A percentile compares a stretch with the other conserved stretches of the same genome.
Evolutionary conservation across 1,284 basidiomycete genomes (phyloP).

Genomic region (Abortiporus biennis): DNA sequence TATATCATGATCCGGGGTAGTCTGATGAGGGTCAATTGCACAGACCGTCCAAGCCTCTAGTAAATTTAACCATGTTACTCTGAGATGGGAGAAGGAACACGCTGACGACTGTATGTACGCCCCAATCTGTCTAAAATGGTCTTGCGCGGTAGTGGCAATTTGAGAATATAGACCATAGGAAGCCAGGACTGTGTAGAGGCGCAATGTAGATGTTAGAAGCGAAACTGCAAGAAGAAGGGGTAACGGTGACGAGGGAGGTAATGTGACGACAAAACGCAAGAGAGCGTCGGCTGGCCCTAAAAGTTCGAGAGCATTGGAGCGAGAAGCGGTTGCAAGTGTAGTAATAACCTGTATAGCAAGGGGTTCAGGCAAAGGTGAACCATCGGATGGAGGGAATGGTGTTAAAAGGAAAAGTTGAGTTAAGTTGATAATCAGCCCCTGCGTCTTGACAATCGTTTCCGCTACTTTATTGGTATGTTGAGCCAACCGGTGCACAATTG

Average conservation of each 20-base stretch:
- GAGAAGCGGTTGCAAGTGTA: conserved; percentile 58
- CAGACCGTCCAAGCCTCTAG: conserved; percentile 76
- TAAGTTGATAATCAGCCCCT: conserved; percentile 48
- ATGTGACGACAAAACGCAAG: conserved; percentile 68
- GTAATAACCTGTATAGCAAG: conserved; percentile 55
- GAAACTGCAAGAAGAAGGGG: conserved; percentile 34
- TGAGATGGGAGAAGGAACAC: conserved; percentile 31
- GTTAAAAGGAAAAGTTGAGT: conserved; percentile 53
- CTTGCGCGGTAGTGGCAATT: conserved; percentile 57
- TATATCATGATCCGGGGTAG: conserved; percentile 82
- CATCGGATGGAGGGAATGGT: conserved; percentile 33
- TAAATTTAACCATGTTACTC: conserved; percentile 45
- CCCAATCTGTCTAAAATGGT: conserved; percentile 41
- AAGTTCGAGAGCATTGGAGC: conserved; percentile 59
- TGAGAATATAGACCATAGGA: conserved; percentile 75
- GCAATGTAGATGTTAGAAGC: conserved; percentile 56
- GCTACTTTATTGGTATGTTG: conserved; percentile 52
- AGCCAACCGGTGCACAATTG: conserved; percentile 57
- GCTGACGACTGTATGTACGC: conserved; percentile 35
- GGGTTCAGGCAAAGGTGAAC: conserved; percentile 37
- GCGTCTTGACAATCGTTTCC: conserved; percentile 43
- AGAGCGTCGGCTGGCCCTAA: conserved; percentile 56
- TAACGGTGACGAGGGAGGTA: conserved; percentile 48
- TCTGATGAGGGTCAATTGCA: conserved; percentile 84
- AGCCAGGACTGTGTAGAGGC: conserved; percentile 61